Base-by-base conservation (phyloP, 176 grass and related monocot species). In the Lolium rigidum region DNA sequence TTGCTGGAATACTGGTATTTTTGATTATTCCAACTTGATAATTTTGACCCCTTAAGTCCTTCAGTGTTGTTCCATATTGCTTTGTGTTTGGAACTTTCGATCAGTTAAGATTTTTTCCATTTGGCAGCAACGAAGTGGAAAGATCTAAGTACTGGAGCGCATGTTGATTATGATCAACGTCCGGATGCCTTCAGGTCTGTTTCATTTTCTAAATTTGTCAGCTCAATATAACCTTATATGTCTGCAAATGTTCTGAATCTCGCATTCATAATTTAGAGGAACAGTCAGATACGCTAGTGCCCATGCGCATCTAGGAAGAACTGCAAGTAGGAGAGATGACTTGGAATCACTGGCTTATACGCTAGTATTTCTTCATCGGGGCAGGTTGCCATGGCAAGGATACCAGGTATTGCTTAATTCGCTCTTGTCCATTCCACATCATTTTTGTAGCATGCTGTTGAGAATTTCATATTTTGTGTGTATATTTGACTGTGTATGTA, bases 261-360 rank as follows among this genome's bases (percentile, higher is more conserved):
- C 25, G 18, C 67, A 7, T 87, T 59, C n/a, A 59, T 76, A 75
- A 44, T 83, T 15, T 79, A 97, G 94, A 90, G 94, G 94, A 77
- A 97, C 94, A 62, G 94, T 97, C 61, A 88, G 94, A 80, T 97
- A 97, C 84, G 94, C 94, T 57, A 97, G 94, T 85, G 94, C 84
- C 68, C 91, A 97, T 84, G 94, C 94, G 62, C 94, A 97, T 90
- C 85, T 97, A 82, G 94, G 94, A 91, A 94, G 94, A 94, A 97
- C 94, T 25, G 89, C 94, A 70, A 97, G 94, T 48, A 89, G 94
- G 74, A 94, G 94, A 83, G 94, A 97, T 79, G 94, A 97, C 88
- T 83, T 97, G 76, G 94, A 97, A 84, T 97, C 94, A 35, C 85
- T 97, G 41, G 94, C 89, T 65, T 97, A 97, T 84, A 97, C 94